Conservation (phyloP, 1,284 basidiomycete genomes). For the Microbotryomycetes sp. region DNA sequence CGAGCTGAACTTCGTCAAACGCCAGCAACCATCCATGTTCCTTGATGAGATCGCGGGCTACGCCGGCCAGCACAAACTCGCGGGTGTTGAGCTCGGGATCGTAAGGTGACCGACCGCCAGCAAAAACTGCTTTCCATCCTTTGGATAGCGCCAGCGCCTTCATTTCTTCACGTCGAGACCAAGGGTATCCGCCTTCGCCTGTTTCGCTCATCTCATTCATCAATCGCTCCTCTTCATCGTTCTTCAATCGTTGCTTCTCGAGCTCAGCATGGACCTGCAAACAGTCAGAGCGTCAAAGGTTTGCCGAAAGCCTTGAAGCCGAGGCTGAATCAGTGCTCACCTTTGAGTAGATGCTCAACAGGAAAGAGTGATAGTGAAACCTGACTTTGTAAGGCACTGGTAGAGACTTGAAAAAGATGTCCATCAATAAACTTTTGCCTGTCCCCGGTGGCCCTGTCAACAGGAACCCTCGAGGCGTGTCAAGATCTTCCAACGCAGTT, state of each 20-base stretch:
- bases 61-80: slow-evolving; percentile 41
- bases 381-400: slow-evolving; percentile 57
- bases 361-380: slow-evolving; percentile 62
- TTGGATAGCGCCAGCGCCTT: slow-evolving; percentile 36
- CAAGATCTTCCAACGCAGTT: slow-evolving; percentile 55
- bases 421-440: slow-evolving; percentile 57
- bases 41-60: slow-evolving; percentile 51
- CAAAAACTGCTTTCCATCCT: slow-evolving; percentile 44
- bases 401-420: slow-evolving; percentile 58
- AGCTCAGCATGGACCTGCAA: slow-evolving; percentile 34
- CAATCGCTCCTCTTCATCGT: slow-evolving; percentile 42
- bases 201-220: slow-evolving; percentile 31
- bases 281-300: slow-evolving; percentile 35
- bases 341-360: slow-evolving; percentile 61
- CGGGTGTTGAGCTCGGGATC: slow-evolving; percentile 46
- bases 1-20: slow-evolving; percentile 65
- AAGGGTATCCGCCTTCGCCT: slow-evolving; percentile 35
- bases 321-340: slow-evolving; percentile 36
- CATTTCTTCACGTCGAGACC: slow-evolving; percentile 36
- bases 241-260: slow-evolving; percentile 41
- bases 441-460: slow-evolving; percentile 52
- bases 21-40: slow-evolving; percentile 54
- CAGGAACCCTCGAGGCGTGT: slow-evolving; percentile 52
- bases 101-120: slow-evolving; percentile 44
- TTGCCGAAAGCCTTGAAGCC: slow-evolving; percentile 10